Base-by-base conservation (phyloP, 495 filamentous ascomycete species). In the Tuber indicum region DNA sequence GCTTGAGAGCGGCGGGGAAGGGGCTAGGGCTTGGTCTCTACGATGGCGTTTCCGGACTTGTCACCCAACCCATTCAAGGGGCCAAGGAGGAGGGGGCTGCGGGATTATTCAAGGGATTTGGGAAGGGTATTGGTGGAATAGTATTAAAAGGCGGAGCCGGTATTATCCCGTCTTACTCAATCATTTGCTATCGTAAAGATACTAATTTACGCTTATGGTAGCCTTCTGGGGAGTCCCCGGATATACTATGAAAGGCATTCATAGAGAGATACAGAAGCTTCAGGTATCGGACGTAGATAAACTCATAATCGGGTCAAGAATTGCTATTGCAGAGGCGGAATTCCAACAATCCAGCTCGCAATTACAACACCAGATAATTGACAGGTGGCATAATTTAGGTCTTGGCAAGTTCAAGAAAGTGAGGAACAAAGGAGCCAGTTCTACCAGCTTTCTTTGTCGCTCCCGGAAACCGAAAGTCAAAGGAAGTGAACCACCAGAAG, bases 111-210 rank as follows among this genome's bases (percentile, higher is more conserved):
- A 88, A 87, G 76, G 93, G 93, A 3, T 82, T 94, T 2, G 92
- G 90, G 0, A 94, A 92, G 86, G 93, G 93, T 2, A 81, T 93
- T 14, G 89, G 91, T 16, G 92, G 93, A 0, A 88, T 94, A 49
- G 87, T 93, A 5, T 86, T 94, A 1, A 94, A 94, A 84, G 86
- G 90, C 74, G 84, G 92, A 19, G 87, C 90, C 21, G 92, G 91
- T 4, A 78, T 92, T 2, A 83, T 93, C 89, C 87, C 75, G 86
- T 89, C 41, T 91, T 91, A 14, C 88, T 89, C 43, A 90, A 89
- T 76, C 85, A 87, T 75, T 75, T 44, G 77, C 42, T 69, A 9
- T 43, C 17, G 21, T 71, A 42, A 7, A n/a, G 32, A 74, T 6
- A n/a, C 70, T 75, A 21, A 77, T 44, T 62, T 17, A 36, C 58